These are phyloP conservation scores for Colletotrichum navitas DNA, from an alignment of 2,329 filamentous ascomycete genomes.

Conservation along the genomic window DNA sequence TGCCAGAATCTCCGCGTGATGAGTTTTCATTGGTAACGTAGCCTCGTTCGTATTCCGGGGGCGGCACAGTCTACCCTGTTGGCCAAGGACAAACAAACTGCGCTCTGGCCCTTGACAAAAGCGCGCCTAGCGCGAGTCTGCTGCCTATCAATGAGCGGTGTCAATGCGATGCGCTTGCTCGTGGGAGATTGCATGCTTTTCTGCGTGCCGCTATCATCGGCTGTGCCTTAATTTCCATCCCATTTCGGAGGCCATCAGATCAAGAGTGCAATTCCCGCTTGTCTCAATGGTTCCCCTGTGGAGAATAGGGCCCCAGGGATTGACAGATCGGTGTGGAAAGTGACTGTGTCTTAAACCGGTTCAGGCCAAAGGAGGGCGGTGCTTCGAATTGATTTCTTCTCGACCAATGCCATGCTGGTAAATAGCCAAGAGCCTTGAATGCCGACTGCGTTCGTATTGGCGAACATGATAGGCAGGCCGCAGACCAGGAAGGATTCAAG, in stretches of 20 bases:
- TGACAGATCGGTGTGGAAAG: neutral
- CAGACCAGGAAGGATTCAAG: neutral
- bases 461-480: neutral
- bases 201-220: neutral
- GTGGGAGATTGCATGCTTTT: no score
- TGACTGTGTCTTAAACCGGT: neutral
- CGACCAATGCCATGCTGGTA: neutral
- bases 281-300: neutral
- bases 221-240: neutral
- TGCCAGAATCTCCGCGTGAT: neutral
- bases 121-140: conserved; percentile 9
- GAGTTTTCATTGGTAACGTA: neutral
- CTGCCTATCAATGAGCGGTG: neutral
- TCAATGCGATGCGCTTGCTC: neutral
- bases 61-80: neutral
- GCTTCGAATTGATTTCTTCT: neutral
- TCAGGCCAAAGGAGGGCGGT: neutral
- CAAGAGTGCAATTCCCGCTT: neutral
- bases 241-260: neutral
- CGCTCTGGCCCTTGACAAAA: neutral
- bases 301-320: neutral
- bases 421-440: neutral
- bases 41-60: neutral
- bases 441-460: neutral
- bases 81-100: neutral